These are phyloP conservation scores for Mrakia blollopis DNA, from an alignment of 768 basidiomycete genomes.

Conservation along the genomic window DNA sequence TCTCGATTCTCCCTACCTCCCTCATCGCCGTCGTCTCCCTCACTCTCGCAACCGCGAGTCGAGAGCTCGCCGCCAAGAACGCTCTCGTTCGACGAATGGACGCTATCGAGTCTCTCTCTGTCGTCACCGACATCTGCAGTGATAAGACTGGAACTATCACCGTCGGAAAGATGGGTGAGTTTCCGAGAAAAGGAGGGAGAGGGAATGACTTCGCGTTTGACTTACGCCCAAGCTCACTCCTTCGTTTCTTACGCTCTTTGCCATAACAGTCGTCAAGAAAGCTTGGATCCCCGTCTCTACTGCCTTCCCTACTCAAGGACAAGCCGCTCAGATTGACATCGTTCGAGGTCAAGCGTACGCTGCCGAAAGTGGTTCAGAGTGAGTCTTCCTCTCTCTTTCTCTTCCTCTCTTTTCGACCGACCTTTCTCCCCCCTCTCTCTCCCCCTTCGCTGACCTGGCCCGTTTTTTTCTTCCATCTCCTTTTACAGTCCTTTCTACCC, in stretches of 20 bases:
- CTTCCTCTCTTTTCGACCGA: neutral
- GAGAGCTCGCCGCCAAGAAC: conserved; percentile 53
- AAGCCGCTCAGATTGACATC: conserved; percentile 36
- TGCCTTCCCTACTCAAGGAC: conserved; percentile 38
- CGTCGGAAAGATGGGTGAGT: conserved; percentile 46
- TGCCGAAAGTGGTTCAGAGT: conserved; percentile 43
- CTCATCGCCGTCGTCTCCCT: conserved; percentile 55
- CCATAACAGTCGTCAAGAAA: conserved; percentile 43
- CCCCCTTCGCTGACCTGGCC: no score
- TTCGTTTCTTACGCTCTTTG: neutral
- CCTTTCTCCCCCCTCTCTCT: neutral
- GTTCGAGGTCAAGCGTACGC: conserved; percentile 39
- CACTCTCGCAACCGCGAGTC: conserved; percentile 56
- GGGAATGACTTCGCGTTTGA: no score
- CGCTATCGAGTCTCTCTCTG: conserved; percentile 60
- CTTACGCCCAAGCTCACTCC: no score
- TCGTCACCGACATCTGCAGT: conserved; percentile 55
- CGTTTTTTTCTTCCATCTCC: no score
- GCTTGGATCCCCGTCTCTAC: conserved; percentile 47
- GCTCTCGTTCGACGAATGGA: conserved; percentile 62
- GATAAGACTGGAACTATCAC: conserved; percentile 63
- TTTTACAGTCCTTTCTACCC: conserved; percentile 43
- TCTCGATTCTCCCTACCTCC: conserved; percentile 47
- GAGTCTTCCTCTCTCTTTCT: neutral
- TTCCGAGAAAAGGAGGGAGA: no score